These are phyloP conservation scores for Eleusine coracana DNA, from an alignment of 176 grass and related monocot genomes.

Conservation along the genomic window DNA sequence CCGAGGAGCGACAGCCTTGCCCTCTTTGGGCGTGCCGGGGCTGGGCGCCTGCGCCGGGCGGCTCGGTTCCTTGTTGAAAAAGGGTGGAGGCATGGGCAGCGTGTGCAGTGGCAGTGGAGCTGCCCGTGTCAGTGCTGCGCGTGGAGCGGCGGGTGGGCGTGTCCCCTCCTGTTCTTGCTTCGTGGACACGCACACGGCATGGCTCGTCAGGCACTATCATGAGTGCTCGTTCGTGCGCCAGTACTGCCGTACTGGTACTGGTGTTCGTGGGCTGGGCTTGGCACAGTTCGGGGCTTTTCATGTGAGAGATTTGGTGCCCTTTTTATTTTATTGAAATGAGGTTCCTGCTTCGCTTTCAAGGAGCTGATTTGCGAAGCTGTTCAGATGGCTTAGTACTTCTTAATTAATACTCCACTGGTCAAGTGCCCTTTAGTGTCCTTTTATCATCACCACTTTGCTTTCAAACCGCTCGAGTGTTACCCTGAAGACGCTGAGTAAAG, in stretches of 20 bases:
- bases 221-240: slow-evolving; percentile 1
- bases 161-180: slow-evolving; percentile 7
- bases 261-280: slow-evolving; percentile 26
- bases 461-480: neutral
- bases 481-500: neutral
- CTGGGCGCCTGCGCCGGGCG: slow-evolving; percentile 36
- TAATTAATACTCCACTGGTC: neutral
- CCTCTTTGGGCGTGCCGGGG: slow-evolving; percentile 44
- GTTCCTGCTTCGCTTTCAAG: slow-evolving; percentile 41
- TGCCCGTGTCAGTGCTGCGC: slow-evolving; percentile 39
- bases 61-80: slow-evolving; percentile 39
- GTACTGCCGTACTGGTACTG: neutral
- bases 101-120: slow-evolving; percentile 3
- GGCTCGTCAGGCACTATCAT: slow-evolving; percentile 22
- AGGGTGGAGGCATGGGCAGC: slow-evolving; percentile 19
- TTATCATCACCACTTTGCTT: slow-evolving; percentile 32
- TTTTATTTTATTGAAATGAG: neutral
- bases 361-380: slow-evolving; percentile 29
- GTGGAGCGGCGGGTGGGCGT: slow-evolving; percentile 41
- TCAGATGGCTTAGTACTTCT: slow-evolving; percentile 20
- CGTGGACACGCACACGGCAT: slow-evolving; percentile 34
- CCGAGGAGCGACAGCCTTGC: slow-evolving; percentile 44
- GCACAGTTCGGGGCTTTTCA: slow-evolving; percentile 37
- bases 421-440: slow-evolving; percentile 22
- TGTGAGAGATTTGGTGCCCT: neutral